Percentiles rank a stretch among this genome's conserved stretches.
phyloP scores from a whole-genome alignment of 192 early-diverging fungal genomes.

The Polychytrium aggregatum region DNA sequence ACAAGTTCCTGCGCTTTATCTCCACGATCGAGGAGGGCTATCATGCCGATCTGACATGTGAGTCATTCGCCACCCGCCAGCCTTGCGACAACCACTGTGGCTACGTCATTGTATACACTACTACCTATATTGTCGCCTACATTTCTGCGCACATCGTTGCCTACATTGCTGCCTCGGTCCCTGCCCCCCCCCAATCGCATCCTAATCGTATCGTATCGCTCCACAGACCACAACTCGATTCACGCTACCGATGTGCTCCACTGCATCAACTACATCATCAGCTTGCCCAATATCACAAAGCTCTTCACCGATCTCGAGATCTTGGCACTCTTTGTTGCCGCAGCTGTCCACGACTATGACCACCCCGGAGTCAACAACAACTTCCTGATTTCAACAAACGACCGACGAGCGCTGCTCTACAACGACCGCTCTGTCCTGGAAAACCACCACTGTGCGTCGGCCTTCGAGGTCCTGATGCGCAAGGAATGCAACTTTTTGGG shows the following conservation, averaged over 20 bases:
- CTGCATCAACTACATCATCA: conserved; percentile 35
- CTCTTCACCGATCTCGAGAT: conserved; percentile 37
- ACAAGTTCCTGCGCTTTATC: conserved; percentile 37
- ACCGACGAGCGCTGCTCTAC: conserved; percentile 37
- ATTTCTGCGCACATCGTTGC: no score
- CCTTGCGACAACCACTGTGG: no score
- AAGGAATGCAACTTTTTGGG: conserved; percentile 31
- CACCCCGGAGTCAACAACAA: conserved; percentile 49
- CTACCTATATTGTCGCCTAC: no score
- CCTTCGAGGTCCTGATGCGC: conserved; percentile 34
- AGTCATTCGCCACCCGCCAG: conserved; percentile 4
- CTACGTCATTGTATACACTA: no score
- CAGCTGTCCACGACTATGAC: conserved; percentile 49
- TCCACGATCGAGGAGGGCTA: conserved; percentile 33
- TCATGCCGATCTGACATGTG: conserved; percentile 32
- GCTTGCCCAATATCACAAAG: conserved; percentile 13
- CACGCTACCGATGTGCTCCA: conserved; percentile 46
- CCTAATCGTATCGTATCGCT: no score
- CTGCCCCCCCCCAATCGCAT: no score
- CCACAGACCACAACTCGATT: conserved; percentile 40
- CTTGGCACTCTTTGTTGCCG: conserved; percentile 37
- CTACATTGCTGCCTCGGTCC: no score
- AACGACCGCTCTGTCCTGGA: conserved; percentile 50
- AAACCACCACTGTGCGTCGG: conserved; percentile 46
- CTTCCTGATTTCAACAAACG: conserved; percentile 37